Evolutionary conservation across 2,329 filamentous ascomycete genomes (phyloP).

Genomic region (Fusarium sp.): DNA sequence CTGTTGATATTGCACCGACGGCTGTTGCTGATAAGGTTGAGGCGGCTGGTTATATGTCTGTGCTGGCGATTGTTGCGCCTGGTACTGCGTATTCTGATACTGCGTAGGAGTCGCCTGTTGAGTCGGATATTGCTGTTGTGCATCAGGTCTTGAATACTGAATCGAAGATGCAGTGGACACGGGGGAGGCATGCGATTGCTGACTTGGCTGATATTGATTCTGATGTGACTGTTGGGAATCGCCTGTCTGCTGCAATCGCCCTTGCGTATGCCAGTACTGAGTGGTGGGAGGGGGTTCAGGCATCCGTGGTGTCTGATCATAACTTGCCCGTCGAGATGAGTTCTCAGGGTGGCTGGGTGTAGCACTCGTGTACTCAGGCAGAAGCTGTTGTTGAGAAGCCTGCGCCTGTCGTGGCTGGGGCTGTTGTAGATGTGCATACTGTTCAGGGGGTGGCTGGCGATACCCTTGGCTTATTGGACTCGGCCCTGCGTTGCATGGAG

Average conservation of each 20-base stretch:
- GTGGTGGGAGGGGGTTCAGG: not conserved
- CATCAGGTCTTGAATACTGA: not conserved
- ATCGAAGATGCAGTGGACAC: not conserved
- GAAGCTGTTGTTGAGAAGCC: not conserved
- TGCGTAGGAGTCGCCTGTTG: not conserved
- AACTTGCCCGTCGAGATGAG: not conserved
- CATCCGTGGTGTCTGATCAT: not conserved
- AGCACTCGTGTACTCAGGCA: not conserved
- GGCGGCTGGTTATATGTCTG: not conserved
- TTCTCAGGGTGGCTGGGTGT: not conserved
- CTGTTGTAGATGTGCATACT: not conserved
- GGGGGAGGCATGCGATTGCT: not conserved
- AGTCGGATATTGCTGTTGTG: not conserved
- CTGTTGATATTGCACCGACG: not conserved
- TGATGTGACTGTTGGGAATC: not conserved
- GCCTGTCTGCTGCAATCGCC: not conserved
- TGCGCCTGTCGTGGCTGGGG: not conserved
- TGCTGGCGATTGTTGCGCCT: not conserved
- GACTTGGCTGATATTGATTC: not conserved
- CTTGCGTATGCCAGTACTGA: not conserved
- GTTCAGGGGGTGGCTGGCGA: not conserved
- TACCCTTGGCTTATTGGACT: not conserved
- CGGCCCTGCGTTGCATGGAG: not conserved
- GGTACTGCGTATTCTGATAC: not conserved
- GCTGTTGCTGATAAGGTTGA: not conserved